Evolutionary conservation across 2,329 filamentous ascomycete genomes (phyloP), one percentile per base, ranked within the genome.

Genomic region (Penicillium sp.): DNA sequence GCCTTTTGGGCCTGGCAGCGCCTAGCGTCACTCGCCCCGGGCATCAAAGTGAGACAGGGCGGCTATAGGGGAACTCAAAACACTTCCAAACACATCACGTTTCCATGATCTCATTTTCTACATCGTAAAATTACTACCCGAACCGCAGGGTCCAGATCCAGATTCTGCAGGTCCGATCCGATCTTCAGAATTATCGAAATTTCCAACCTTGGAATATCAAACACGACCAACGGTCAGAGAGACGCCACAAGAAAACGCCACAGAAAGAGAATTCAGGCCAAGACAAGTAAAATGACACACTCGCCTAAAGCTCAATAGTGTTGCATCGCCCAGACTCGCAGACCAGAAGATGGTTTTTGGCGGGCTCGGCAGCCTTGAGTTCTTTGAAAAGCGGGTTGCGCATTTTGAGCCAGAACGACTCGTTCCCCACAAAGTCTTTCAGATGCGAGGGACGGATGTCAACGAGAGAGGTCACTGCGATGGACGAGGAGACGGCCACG

Each of bases 301-400:
- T 42, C 7, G 22, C 46, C 36, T 60, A 71, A 11, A 76, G 44
- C 63, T 76, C 69, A 39, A 75, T 62, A 5, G 50, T 68, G 45
- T 58, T 63, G 63, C 74, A 77, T 24, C 55, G 60, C 1, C 73
- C 73, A 3, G 59, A 55, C 60, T 76, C 73, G 46, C 74, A 77
- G 22, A 75, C 54, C 48, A 75, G 58, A 32, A 77, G 44, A 50
- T 73, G 69, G 50, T 76, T 75, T 55, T 72, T 75, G 11, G 67
- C 62, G 10, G 69, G 66, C 3, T 67, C 60, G 1, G 61, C 56
- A 0, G 68, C 61, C 48, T 68, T 67, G n/a, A 77, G 44, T 16
- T 76, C 70, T 56, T 68, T 71, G 55, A 71, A 69, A 29, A 75
- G 47, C 4, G 62, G 45, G 53, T 76, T 77, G 34, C 73, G 70